Conservation (phyloP, 352 stramenopile species). For the Phytophthora crassamura region DNA sequence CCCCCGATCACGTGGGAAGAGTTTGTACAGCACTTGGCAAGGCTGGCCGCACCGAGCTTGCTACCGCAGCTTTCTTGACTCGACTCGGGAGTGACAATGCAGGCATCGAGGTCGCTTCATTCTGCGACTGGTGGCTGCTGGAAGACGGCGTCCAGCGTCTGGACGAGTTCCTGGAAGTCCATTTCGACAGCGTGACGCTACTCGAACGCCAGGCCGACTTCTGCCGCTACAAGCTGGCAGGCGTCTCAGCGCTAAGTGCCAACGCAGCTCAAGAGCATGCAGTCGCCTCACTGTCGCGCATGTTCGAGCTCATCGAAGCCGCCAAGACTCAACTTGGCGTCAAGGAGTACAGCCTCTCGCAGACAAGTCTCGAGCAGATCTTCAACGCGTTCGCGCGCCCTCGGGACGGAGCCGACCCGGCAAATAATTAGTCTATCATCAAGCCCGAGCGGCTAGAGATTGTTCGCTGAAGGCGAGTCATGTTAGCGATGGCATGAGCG, state of each 20-base stretch:
- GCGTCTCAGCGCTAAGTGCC: not conserved
- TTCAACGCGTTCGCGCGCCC: conserved; percentile 92
- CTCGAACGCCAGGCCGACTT: conserved; percentile 74
- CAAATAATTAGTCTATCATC: not conserved
- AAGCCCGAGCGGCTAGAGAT: not conserved
- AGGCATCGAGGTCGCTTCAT: conserved; percentile 37
- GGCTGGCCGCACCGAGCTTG: conserved; percentile 29
- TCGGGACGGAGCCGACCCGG: not conserved
- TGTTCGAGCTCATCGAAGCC: conserved; percentile 81
- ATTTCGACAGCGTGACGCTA: conserved; percentile 45
- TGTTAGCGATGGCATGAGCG: not conserved
- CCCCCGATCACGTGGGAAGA: conserved; percentile 12
- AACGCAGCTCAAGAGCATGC: not conserved
- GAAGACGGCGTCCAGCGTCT: conserved; percentile 59
- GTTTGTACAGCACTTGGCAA: conserved; percentile 43
- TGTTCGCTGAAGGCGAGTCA: not conserved
- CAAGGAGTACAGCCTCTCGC: conserved; percentile 87
- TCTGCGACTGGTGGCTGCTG: conserved; percentile 71
- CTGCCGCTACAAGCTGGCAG: conserved; percentile 62
- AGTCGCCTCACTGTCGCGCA: conserved; percentile 50
- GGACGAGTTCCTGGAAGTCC: conserved; percentile 39
- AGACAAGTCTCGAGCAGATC: conserved; percentile 93
- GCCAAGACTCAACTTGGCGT: conserved; percentile 59
- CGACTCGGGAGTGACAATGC: conserved; percentile 28
- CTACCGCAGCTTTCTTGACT: conserved; percentile 34